phyloP scores from a whole-genome alignment of 2,329 filamentous ascomycete species.

The Elsinoe australis region DNA sequence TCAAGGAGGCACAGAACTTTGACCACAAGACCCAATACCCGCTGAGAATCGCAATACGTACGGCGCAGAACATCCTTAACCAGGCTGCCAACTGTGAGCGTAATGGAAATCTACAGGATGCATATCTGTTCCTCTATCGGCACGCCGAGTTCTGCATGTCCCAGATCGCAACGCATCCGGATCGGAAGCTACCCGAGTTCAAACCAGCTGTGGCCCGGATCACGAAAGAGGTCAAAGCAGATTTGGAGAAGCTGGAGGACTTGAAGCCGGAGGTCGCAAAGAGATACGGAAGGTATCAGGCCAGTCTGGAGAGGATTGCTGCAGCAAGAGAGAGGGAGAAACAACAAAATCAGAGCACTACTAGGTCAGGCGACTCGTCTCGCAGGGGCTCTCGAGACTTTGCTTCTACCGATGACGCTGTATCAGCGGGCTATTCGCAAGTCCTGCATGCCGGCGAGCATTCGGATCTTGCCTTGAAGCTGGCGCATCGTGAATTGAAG shows the following conservation, averaged over 20 bases:
- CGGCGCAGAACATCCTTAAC: constrained; percentile 68
- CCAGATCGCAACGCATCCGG: constrained; percentile 66
- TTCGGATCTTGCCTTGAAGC: constrained; percentile 65
- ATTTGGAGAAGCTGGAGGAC: constrained; percentile 64
- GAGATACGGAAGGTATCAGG: constrained; percentile 60
- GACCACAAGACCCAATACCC: constrained; percentile 70
- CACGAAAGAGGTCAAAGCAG: constrained; percentile 54
- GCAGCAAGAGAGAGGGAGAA: constrained; percentile 24
- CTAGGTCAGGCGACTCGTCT: constrained; percentile 1
- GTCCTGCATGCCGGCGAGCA: constrained; percentile 61
- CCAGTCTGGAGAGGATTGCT: constrained; percentile 39
- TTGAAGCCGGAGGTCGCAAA: constrained; percentile 71
- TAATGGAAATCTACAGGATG: constrained; percentile 78
- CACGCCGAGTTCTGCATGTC: constrained; percentile 79
- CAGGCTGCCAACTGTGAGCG: constrained; percentile 81
- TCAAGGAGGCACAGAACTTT: constrained; percentile 67
- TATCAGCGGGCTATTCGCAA: constrained; percentile 18
- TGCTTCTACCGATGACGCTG: constrained; percentile 17
- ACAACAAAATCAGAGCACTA: constrained; percentile 18
- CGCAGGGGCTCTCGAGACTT: constrained; percentile 17
- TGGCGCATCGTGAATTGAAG: constrained; percentile 65
- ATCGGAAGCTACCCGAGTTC: constrained; percentile 58
- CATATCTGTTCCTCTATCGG: constrained; percentile 85
- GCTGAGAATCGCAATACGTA: constrained; percentile 73
- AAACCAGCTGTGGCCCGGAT: constrained; percentile 48